Base-by-base conservation (phyloP, 1,139 yeast genomes). In the Debaryomyces fabryi region DNA sequence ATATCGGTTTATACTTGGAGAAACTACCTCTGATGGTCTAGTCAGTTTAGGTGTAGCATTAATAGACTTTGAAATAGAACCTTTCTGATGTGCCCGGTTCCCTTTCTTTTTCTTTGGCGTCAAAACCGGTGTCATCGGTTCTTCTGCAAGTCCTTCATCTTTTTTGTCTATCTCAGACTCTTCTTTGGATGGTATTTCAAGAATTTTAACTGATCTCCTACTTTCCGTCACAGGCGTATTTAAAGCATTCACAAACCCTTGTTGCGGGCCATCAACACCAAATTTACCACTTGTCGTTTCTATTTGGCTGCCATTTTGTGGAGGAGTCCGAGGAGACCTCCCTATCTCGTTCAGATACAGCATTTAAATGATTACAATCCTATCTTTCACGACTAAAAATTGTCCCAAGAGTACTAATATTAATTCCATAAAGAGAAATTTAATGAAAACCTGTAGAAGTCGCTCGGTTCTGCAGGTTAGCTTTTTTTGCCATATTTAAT, bases 391-490 rank as follows among this genome's bases (percentile, higher is more conserved):
- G 10, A 27, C 5, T n/a, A 35, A 18, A n/a, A 39, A 23, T n/a
- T 32, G 21, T 32, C 12, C 16, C 16, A 16, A 32, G 7, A 15
- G 8, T 20, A n/a, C 21, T 15, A 37, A 25, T 15, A 12, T 35
- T 33, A 15, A 9, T 35, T 35, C 38, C 38, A 35, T 35, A 44
- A 41, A 21, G 20, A 35, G 49, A 35, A 42, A 13, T 25, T 44
- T 45, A 48, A 48, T 48, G 37, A 33, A 38, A 42, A 42, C 34
- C 40, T 35, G 50, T 13, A 44, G 33, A 48, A 18, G 2, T 23
- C 9, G 24, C 21, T 12, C 13, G 15, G 9, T 20, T 44, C 39
- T 44, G 36, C 47, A 44, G 43, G 40, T 44, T 44, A 44, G 12
- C 4, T 12, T 8, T 23, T 38, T 23, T 38, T 38, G 12, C 13